Evolutionary conservation across 2,329 filamentous ascomycete species (phyloP).

Genomic region (Fusarium penzigii): DNA sequence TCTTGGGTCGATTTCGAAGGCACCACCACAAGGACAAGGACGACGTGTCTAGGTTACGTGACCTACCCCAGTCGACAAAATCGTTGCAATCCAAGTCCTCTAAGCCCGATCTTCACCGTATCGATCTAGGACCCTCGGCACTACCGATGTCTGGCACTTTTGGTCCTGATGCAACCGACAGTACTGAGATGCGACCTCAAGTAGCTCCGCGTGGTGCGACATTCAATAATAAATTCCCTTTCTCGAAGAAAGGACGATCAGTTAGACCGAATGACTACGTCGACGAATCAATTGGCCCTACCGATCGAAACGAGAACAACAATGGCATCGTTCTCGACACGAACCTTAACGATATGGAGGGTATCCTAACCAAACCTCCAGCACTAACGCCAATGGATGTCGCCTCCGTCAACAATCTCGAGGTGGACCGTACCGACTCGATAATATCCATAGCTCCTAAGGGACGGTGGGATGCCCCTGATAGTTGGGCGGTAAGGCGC

Average conservation of each 20-base stretch:
- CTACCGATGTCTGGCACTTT: conserved; percentile 34
- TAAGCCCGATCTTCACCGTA: conserved; percentile 46
- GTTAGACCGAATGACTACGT: conserved; percentile 50
- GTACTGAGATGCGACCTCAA: conserved; percentile 30
- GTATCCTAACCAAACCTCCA: conserved; percentile 73
- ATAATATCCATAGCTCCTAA: conserved; percentile 38
- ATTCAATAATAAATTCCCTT: conserved; percentile 65
- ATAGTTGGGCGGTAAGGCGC: conserved; percentile 92
- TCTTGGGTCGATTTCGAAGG: conserved; percentile 52
- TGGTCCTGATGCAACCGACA: conserved; percentile 31
- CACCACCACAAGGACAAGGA: conserved; percentile 58
- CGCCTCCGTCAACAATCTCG: conserved; percentile 47
- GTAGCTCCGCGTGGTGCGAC: conserved; percentile 45
- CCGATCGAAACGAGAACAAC: conserved; percentile 59
- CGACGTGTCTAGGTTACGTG: conserved; percentile 42
- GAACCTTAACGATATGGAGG: conserved; percentile 87
- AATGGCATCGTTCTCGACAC: conserved; percentile 80
- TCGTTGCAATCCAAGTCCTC: conserved; percentile 55
- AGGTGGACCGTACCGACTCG: conserved; percentile 43
- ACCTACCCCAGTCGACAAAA: conserved; percentile 53
- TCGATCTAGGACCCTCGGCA: conserved; percentile 41
- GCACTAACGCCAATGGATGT: conserved; percentile 72
- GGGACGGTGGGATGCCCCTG: conserved; percentile 86
- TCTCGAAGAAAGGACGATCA: conserved; percentile 57
- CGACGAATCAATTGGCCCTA: conserved; percentile 62